Conservation (phyloP, 2,329 filamentous ascomycete genomes). For the Pseudocercospora macadamiae region DNA sequence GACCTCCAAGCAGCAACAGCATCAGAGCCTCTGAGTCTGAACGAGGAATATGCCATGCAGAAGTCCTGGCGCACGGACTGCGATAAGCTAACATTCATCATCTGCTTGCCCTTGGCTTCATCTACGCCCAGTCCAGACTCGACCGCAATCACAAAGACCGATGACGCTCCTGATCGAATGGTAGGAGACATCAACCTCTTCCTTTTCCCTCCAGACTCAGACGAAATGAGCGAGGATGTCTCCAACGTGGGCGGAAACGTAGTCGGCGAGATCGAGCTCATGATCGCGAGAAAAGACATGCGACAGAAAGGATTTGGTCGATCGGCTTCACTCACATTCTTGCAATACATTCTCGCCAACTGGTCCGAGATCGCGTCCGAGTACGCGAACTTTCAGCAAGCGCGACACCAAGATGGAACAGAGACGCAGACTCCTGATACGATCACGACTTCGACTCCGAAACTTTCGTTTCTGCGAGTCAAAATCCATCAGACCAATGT, state of each 20-base stretch:
- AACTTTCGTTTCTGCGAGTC: constrained; percentile 57
- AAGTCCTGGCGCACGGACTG: constrained; percentile 76
- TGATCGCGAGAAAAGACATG: constrained; percentile 68
- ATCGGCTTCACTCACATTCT: constrained; percentile 66
- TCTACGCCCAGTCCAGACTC: neutral
- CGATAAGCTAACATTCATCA: constrained; percentile 92
- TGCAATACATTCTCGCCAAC: constrained; percentile 67
- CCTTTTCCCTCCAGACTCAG: constrained; percentile 60
- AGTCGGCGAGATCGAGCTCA: constrained; percentile 80
- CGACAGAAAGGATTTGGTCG: constrained; percentile 68
- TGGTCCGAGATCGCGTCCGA: constrained; percentile 50
- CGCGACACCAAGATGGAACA: neutral
- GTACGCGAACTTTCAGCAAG: constrained; percentile 15
- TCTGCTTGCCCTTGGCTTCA: constrained; percentile 58
- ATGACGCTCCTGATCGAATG: constrained; percentile 58
- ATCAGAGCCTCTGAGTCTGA: constrained; percentile 77
- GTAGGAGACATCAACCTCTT: constrained; percentile 67
- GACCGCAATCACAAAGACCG: constrained; percentile 40
- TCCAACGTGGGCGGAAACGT: constrained; percentile 38
- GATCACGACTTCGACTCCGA: neutral
- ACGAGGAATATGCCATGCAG: constrained; percentile 90
- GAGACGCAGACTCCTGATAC: neutral
- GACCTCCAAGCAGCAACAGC: constrained; percentile 82
- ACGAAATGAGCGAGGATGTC: constrained; percentile 46
- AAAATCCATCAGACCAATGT: constrained; percentile 64